phyloP scores from a whole-genome alignment of 2,329 filamentous ascomycete species.

The Madurella mycetomatis region DNA sequence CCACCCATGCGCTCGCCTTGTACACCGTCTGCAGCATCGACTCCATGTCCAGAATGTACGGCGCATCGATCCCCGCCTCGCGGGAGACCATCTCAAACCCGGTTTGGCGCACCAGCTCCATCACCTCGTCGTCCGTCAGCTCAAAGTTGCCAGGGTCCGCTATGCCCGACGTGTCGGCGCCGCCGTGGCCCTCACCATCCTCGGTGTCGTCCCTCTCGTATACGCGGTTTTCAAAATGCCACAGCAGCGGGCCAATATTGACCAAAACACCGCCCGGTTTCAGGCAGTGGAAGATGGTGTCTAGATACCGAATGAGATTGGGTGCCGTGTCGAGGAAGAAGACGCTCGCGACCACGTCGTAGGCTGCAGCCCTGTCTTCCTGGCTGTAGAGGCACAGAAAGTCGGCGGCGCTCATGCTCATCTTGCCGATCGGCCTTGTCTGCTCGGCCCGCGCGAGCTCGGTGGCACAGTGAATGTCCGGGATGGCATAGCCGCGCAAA shows the following conservation, averaged over 20 bases:
- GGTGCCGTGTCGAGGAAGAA: slow-evolving; percentile 98
- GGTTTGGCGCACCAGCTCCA: slow-evolving; percentile 65
- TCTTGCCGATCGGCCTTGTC: slow-evolving; percentile 49
- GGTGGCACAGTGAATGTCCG: slow-evolving; percentile 70
- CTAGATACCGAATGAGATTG: slow-evolving; percentile 84
- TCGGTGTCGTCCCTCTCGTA: slow-evolving; percentile 54
- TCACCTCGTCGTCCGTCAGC: slow-evolving; percentile 82
- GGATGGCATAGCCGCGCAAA: slow-evolving; percentile 66
- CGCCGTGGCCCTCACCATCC: slow-evolving; percentile 47
- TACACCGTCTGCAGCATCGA: slow-evolving; percentile 89
- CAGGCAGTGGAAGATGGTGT: slow-evolving; percentile 75
- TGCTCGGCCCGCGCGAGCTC: slow-evolving; percentile 39
- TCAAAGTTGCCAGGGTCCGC: slow-evolving; percentile 88
- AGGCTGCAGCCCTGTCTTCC: slow-evolving; percentile 55
- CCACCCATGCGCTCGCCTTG: slow-evolving; percentile 77
- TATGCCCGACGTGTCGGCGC: slow-evolving; percentile 60
- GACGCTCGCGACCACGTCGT: slow-evolving; percentile 80
- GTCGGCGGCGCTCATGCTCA: slow-evolving; percentile 92
- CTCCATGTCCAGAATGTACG: slow-evolving; percentile 79
- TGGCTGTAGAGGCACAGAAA: slow-evolving; percentile 82
- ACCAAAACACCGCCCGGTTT: slow-evolving; percentile 74
- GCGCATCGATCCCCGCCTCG: slow-evolving; percentile 58
- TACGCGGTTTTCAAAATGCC: slow-evolving; percentile 85
- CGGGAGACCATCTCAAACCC: slow-evolving; percentile 71
- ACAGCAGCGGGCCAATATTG: slow-evolving; percentile 86